Evolutionary conservation across 371 early-diverging fungal genomes (phyloP).

Genomic region (Rhizopus arrhizus): DNA sequence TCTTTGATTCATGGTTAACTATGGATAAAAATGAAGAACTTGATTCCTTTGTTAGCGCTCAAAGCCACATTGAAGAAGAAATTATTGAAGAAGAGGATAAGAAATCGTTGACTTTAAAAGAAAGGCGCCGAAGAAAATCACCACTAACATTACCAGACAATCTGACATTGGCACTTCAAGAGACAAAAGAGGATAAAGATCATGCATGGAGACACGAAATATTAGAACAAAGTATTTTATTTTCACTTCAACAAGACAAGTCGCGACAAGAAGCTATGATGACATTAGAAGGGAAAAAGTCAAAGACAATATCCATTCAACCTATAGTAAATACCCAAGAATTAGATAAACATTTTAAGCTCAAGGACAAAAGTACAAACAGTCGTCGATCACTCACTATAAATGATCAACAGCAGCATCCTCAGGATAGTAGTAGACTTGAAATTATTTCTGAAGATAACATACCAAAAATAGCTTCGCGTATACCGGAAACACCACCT

Average conservation of each 20-base stretch:
- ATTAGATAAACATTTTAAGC: conserved; percentile 13
- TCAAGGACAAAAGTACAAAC: neutral
- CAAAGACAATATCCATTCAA: neutral
- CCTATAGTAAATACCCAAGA: conserved; percentile 10
- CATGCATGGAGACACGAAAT: conserved; percentile 11
- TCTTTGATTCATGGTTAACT: neutral
- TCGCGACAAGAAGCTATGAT: conserved; percentile 39
- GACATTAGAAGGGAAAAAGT: conserved; percentile 25
- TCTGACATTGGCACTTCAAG: conserved; percentile 21
- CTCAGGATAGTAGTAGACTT: neutral
- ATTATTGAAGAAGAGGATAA: neutral
- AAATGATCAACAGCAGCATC: too few species aligned
- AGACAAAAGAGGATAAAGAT: neutral
- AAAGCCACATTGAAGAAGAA: neutral
- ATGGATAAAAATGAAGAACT: too few species aligned
- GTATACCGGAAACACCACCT: conserved; percentile 28
- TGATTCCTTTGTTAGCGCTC: neutral
- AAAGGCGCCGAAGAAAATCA: conserved; percentile 24
- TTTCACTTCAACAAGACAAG: neutral
- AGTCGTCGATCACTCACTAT: neutral
- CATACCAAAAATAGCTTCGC: neutral
- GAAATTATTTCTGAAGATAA: conserved; percentile 22
- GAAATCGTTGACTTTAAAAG: conserved; percentile 16
- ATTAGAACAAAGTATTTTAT: neutral
- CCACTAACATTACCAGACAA: conserved; percentile 21